phyloP scores from a whole-genome alignment of 1,139 yeast genomes.

The Pneumocystis carinii region DNA sequence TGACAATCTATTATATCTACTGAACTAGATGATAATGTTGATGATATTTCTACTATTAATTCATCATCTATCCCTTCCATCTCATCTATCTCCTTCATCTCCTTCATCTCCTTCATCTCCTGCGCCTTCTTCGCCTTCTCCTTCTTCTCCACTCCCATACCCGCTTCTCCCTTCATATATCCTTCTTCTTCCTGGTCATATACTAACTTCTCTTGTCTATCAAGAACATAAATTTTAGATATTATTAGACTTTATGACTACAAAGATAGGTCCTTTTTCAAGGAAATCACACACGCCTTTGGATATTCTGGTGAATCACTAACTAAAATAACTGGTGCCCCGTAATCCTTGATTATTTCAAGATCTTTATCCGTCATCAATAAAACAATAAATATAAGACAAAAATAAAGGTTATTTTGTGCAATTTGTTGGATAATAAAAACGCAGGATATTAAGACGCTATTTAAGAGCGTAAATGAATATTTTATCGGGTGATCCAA shows the following conservation, averaged over 20 bases:
- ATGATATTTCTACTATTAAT: neutral
- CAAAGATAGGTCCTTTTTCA: neutral
- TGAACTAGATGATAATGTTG: neutral
- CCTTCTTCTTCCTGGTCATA: neutral
- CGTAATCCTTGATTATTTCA: neutral
- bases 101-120: too few species aligned
- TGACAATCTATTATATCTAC: neutral
- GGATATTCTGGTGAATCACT: neutral
- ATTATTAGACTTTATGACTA: neutral
- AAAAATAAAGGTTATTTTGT: neutral
- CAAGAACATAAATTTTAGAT: neutral
- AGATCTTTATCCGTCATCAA: neutral
- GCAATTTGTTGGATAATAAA: conserved; percentile 30
- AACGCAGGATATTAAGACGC: conserved; percentile 22
- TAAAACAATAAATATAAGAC: neutral
- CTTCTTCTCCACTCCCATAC: too few species aligned
- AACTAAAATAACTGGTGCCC: neutral
- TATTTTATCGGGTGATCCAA: conserved; percentile 18
- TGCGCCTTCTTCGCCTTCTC: too few species aligned
- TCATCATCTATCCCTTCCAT: neutral
- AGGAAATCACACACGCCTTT: neutral
- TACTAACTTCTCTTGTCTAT: neutral
- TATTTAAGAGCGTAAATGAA: conserved; percentile 9
- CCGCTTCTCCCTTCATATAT: too few species aligned
- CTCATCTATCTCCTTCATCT: too few species aligned